phyloP scores from a whole-genome alignment of 2,329 filamentous ascomycete species.

The Fusarium nurragi region DNA sequence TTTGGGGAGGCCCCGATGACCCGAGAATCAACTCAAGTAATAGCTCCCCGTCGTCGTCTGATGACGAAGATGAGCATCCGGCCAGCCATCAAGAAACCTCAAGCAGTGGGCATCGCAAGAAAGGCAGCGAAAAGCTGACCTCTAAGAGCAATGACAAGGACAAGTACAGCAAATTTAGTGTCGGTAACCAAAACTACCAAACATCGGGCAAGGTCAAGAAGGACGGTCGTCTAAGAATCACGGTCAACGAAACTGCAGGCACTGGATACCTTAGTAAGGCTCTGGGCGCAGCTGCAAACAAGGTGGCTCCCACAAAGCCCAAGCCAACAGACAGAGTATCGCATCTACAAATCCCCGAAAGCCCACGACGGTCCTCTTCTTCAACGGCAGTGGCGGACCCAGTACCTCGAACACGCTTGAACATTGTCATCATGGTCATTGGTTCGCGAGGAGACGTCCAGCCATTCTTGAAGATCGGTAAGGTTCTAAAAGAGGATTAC shows the following conservation, averaged over 20 bases:
- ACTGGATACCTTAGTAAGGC: constrained; percentile 79
- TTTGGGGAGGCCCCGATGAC: constrained; percentile 24
- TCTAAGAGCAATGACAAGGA: constrained; percentile 39
- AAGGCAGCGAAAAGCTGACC: not conserved
- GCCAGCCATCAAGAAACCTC: not conserved
- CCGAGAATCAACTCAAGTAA: constrained; percentile 11
- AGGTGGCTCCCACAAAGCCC: constrained; percentile 28
- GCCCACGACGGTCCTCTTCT: constrained; percentile 43
- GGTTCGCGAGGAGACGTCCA: constrained; percentile 83
- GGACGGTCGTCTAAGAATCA: constrained; percentile 77
- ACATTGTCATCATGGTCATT: constrained; percentile 86
- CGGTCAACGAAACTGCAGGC: constrained; percentile 74
- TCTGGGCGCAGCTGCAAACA: constrained; percentile 69
- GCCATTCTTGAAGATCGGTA: constrained; percentile 79
- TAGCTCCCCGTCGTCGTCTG: constrained; percentile 28
- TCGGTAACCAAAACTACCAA: constrained; percentile 71
- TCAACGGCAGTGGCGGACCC: constrained; percentile 47
- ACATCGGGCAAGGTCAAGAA: constrained; percentile 72
- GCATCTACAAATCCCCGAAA: constrained; percentile 24
- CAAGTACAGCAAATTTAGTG: constrained; percentile 55
- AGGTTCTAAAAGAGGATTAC: constrained; percentile 74
- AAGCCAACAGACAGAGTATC: constrained; percentile 5
- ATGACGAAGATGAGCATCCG: constrained; percentile 10
- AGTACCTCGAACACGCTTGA: constrained; percentile 63
- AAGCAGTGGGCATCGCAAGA: constrained; percentile 3